Conservation (phyloP, 805 yeast species). For the Saturnispora gosingensis region DNA sequence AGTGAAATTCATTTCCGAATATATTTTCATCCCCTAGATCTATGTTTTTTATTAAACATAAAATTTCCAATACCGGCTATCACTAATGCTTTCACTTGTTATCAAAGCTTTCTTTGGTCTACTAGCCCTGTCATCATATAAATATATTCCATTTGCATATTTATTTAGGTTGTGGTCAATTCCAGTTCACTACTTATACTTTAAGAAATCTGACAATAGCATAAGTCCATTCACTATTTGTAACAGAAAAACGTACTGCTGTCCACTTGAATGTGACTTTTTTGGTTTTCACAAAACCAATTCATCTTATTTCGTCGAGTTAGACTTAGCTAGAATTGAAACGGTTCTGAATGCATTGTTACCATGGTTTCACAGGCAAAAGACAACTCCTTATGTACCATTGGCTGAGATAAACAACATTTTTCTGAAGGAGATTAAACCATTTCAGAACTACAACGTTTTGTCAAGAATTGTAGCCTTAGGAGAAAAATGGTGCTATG, state of each 20-base stretch:
- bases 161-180: slow-evolving; percentile 32
- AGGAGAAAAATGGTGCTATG: slow-evolving; percentile 82
- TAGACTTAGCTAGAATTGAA: slow-evolving; percentile 70
- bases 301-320: slow-evolving; percentile 72
- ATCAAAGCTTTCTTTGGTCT: neutral
- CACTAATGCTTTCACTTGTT: neutral
- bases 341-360: slow-evolving; percentile 45
- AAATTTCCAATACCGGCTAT: neutral
- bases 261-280: slow-evolving; percentile 76
- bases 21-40: neutral
- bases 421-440: slow-evolving; percentile 65
- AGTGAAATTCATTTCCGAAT: neutral
- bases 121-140: slow-evolving; percentile 34
- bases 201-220: neutral
- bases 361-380: slow-evolving; percentile 19
- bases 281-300: slow-evolving; percentile 76
- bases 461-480: slow-evolving; percentile 60
- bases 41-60: neutral
- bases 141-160: slow-evolving; percentile 62
- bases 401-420: slow-evolving; percentile 62
- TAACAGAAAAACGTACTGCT: slow-evolving; percentile 30
- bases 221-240: slow-evolving; percentile 8
- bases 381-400: slow-evolving; percentile 51
- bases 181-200: neutral
- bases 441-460: slow-evolving; percentile 51